phyloP scores from a whole-genome alignment of 140 eudicot species.

The Erigeron philadelphicus region DNA sequence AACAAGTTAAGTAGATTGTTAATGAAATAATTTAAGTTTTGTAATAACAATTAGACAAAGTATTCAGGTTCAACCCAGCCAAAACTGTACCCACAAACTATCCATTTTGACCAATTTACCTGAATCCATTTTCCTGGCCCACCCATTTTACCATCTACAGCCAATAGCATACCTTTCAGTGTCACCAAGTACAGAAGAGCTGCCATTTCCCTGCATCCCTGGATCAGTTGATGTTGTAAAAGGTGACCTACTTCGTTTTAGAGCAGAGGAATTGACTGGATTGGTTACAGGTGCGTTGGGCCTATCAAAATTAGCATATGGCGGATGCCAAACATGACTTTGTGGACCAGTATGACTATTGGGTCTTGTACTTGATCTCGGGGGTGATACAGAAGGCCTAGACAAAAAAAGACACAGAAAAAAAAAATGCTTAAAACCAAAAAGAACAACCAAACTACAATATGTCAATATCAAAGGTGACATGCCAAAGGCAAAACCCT shows the following conservation, averaged over 20 bases:
- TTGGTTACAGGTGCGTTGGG: slow-evolving; percentile 36
- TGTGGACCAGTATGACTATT: slow-evolving; percentile 29
- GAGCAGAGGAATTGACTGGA: slow-evolving; percentile 38
- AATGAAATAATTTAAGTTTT: no score
- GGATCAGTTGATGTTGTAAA: slow-evolving; percentile 36
- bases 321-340: slow-evolving; percentile 32
- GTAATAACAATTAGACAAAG: no score
- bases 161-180: slow-evolving; percentile 38
- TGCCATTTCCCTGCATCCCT: slow-evolving; percentile 33
- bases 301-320: slow-evolving; percentile 24
- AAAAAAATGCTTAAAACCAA: background rate
- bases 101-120: background rate
- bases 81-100: background rate
- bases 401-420: slow-evolving; percentile 3
- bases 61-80: background rate
- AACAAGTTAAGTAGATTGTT: no score
- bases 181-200: slow-evolving; percentile 36
- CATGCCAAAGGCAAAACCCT: background rate
- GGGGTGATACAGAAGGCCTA: slow-evolving; percentile 44
- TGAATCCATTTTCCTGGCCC: background rate
- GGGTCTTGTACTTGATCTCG: slow-evolving; percentile 30
- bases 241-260: slow-evolving; percentile 61
- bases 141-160: background rate
- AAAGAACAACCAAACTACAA: background rate
- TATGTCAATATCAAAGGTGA: background rate